These are phyloP conservation scores for Alternaria conjuncta DNA, from an alignment of 2,329 filamentous ascomycete genomes.

Conservation along the genomic window DNA sequence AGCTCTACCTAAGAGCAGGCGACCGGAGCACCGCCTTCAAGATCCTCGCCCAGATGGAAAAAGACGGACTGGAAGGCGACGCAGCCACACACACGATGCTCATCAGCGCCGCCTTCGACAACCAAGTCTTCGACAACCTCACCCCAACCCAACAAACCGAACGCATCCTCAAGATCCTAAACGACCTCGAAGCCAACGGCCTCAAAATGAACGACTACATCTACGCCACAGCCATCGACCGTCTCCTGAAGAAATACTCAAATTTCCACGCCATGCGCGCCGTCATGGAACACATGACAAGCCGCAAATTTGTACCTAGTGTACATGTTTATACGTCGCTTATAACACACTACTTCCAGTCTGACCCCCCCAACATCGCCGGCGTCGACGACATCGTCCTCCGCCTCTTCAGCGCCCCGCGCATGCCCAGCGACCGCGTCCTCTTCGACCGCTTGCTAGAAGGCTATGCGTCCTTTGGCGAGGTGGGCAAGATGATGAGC, in stretches of 20 bases:
- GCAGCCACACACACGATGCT: conserved; percentile 76
- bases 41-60: conserved; percentile 66
- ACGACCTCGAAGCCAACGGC: conserved; percentile 61
- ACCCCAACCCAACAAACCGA: conserved; percentile 58
- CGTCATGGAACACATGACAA: conserved; percentile 68
- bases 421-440: conserved; percentile 56
- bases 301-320: conserved; percentile 60
- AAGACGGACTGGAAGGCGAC: conserved; percentile 63
- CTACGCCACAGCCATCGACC: conserved; percentile 74
- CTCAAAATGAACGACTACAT: conserved; percentile 66
- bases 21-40: conserved; percentile 57
- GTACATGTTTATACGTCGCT: conserved; percentile 78
- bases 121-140: conserved; percentile 52
- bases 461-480: conserved; percentile 65
- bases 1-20: conserved; percentile 61
- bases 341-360: conserved; percentile 69
- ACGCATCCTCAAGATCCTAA: conserved; percentile 62
- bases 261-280: conserved; percentile 62
- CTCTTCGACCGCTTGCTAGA: conserved; percentile 75
- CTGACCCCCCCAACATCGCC: conserved; percentile 63
- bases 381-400: conserved; percentile 66
- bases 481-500: conserved; percentile 55
- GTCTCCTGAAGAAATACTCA: conserved; percentile 59
- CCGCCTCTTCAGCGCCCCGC: conserved; percentile 46
- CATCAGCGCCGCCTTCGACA: conserved; percentile 64